Base-by-base conservation (phyloP, 2,329 filamentous ascomycete species). In the Aspergillus fumigatiaffinis region DNA sequence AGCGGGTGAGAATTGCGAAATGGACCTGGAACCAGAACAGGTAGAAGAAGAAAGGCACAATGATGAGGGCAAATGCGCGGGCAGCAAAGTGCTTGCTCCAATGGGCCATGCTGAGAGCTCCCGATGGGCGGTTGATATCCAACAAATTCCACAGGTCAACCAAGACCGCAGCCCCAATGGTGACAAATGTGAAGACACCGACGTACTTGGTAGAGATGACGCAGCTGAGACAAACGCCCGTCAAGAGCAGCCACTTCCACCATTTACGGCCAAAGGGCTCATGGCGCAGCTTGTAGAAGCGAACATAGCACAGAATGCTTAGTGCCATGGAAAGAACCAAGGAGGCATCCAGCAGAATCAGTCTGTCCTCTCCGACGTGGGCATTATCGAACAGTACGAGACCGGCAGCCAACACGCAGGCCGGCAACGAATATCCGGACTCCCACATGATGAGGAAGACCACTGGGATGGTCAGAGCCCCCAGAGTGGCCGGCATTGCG, bases 11-110 rank as follows among this genome's bases (percentile, higher is more conserved):
- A 67, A 99, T 91, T 48, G 91, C 83, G 75, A 99, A 99, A 79
- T 99, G 94, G 29, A 99, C 92, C 82, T 99, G 94, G 87, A 99
- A 99, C 94, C 94, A 99, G 83, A 99, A 97, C 50, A 99, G 85
- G 77, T 99, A 99, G 77, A 99, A 95, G 70, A 97, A 82, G 82
- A 99, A 97, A 14, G 94, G 94, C 65, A 97, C 85, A 64, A 96
- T 73, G 66, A 97, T 91, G 55, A 99, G 81, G 14, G 90, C 92
- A 62, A 95, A 80, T n/a, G 87, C 85, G 53, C 94, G 90, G 61
- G 94, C 94, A 42, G 80, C 84, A 72, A 99, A 95, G 77, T 99
- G 94, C 79, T 95, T 93, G 63, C 82, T 85, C 72, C 97, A 97
- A 46, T 90, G 83, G 51, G 84, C 80, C 66, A 99, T 81, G 66